Evolutionary conservation across 1,284 basidiomycete species (phyloP).

Genomic region (Cryptococcus sp.): DNA sequence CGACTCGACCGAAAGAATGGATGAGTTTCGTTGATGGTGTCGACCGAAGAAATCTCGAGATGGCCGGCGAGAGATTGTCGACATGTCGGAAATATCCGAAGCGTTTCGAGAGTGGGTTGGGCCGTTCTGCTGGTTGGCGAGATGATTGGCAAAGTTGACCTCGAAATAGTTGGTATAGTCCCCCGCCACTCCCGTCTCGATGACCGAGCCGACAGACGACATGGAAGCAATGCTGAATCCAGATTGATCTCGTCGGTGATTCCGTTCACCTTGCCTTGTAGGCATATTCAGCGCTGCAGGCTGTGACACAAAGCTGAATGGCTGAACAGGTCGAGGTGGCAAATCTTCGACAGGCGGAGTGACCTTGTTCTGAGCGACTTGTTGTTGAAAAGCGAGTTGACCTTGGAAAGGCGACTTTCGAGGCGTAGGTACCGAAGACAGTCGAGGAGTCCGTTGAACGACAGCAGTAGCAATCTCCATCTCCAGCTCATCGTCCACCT

Average conservation of each 20-base stretch:
- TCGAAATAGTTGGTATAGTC: conserved; percentile 65
- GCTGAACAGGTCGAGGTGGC: not conserved
- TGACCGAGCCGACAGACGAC: conserved; percentile 67
- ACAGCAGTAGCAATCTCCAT: conserved; percentile 1
- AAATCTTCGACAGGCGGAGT: not conserved
- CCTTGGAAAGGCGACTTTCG: conserved; percentile 32
- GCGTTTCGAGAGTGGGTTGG: not conserved
- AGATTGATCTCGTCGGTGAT: conserved; percentile 52
- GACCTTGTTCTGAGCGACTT: conserved; percentile 10
- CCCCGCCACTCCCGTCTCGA: conserved; percentile 59
- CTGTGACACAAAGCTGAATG: conserved; percentile 2
- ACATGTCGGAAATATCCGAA: not conserved
- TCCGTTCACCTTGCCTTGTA: not conserved
- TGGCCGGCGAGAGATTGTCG: not conserved
- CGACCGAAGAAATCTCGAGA: not conserved
- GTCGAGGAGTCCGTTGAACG: conserved; percentile 1
- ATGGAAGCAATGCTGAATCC: conserved; percentile 71
- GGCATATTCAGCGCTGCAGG: not conserved
- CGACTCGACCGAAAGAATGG: conserved; percentile 50
- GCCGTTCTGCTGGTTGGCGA: conserved; percentile 6
- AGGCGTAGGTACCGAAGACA: not conserved
- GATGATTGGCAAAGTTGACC: conserved; percentile 47
- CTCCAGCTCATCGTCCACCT: conserved; percentile 10
- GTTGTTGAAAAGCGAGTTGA: conserved; percentile 34
- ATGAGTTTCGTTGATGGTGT: conserved; percentile 45